Evolutionary conservation across 2,329 filamentous ascomycete genomes (phyloP), one percentile per base, ranked within the genome.

Genomic region (Teratosphaeria zuluensis): DNA sequence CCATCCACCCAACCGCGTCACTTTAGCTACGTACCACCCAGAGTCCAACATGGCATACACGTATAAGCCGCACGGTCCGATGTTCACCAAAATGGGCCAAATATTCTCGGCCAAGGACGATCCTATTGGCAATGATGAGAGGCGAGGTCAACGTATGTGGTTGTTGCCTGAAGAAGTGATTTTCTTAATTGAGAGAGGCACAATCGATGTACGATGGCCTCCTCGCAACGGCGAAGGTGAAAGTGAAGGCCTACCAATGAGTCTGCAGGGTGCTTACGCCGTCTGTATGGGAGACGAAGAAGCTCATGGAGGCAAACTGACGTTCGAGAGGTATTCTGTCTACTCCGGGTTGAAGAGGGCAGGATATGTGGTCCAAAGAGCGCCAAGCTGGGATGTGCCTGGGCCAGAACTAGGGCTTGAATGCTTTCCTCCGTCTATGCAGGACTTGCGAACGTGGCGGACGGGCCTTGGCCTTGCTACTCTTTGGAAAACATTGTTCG

Each of bases 141-240:
- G 57, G 4, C 65, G 68, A 31, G 66, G 67, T 14, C 64, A 69
- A 42, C 61, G 72, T 31, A 54, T 92, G 48, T 96, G 92, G 92
- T 71, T 99, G 55, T 73, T 96, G 46, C 92, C 92, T 0, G 94
- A 99, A 70, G 94, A 99, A 74, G 89, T 91, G 5, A 78, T 99
- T 56, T 96, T 91, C 68, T 73, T 96, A 62, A 79, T 97, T 8
- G 94, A 99, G 76, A 80, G 94, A 67, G 94, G 92, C 0, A 91
- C 84, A 53, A 68, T 97, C 67, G 90, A 97, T 72, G 81, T 96
- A 48, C 86, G 91, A 78, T 96, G 90, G 89, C 90, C 90, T 11
- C 65, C 63, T 0, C 59, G 59, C 24, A 69, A 67, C 4, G 66
- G 62, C 16, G 65, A 66, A 12, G 31, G 46, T 38, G 83, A 84